phyloP scores from a whole-genome alignment of 805 yeast genomes.

The Candida koratica region DNA sequence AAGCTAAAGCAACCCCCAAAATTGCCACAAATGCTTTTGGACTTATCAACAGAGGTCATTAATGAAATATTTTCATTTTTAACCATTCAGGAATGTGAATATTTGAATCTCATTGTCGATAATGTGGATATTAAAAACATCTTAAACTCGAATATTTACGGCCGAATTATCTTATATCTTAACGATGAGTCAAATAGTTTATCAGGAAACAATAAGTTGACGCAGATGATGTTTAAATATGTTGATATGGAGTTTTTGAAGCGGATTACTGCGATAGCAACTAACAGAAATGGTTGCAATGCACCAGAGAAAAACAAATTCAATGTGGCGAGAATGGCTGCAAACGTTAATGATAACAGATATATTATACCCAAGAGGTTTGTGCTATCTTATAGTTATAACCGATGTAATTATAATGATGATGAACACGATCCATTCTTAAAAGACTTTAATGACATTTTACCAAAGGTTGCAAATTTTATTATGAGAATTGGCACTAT shows the following conservation, averaged over 20 bases:
- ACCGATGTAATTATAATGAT: constrained; percentile 8
- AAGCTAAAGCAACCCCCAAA: neutral
- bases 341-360: neutral
- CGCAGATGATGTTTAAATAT: constrained; percentile 11
- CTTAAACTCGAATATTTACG: constrained; percentile 12
- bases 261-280: neutral
- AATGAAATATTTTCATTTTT: constrained; percentile 12
- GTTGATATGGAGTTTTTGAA: constrained; percentile 6
- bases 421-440: constrained; percentile 9
- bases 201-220: constrained; percentile 5
- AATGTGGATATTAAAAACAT: constrained; percentile 6
- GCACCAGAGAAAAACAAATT: too few species aligned
- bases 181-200: constrained; percentile 6
- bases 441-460: constrained; percentile 5
- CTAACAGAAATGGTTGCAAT: neutral
- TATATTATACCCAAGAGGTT: constrained; percentile 13
- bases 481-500: constrained; percentile 9
- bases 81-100: constrained; percentile 13
- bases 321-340: neutral
- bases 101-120: neutral
- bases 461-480: constrained; percentile 2
- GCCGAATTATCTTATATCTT: constrained; percentile 11
- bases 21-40: neutral
- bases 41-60: constrained; percentile 15
- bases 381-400: constrained; percentile 12